Percentiles rank a stretch among this genome's conserved stretches.
Conservation (phyloP, 2,329 filamentous ascomycete species). For the Didymella exigua region DNA sequence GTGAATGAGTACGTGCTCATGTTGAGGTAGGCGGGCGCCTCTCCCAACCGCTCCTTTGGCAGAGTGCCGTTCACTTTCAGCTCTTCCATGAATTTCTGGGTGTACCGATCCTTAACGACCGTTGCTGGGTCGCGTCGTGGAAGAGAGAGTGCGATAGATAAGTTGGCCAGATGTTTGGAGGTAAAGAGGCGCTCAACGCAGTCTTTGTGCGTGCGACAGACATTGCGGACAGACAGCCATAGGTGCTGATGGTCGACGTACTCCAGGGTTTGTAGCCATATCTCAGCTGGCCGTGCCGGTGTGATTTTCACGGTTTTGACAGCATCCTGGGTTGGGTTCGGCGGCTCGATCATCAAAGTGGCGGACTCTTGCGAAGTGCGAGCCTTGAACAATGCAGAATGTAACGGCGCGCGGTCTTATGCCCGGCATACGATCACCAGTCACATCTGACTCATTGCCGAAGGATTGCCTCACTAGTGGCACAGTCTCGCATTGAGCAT, state of each 20-base stretch:
- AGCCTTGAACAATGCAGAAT: not conserved
- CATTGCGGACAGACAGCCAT: slow-evolving; percentile 26
- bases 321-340: not conserved
- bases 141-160: slow-evolving; percentile 23
- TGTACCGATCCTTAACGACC: slow-evolving; percentile 1
- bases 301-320: not conserved
- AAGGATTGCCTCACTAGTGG: not conserved
- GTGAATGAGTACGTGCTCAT: slow-evolving; percentile 20
- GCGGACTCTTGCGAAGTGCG: not conserved
- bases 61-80: slow-evolving; percentile 18
- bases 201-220: slow-evolving; percentile 22
- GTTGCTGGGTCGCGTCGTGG: slow-evolving; percentile 28
- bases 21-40: slow-evolving; percentile 26
- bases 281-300: slow-evolving; percentile 18
- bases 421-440: not conserved
- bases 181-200: slow-evolving; percentile 28
- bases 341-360: not conserved
- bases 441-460: slow-evolving; percentile 10
- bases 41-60: slow-evolving; percentile 23
- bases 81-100: slow-evolving; percentile 18
- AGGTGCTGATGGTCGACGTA: slow-evolving; percentile 20
- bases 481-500: not conserved
- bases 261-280: slow-evolving; percentile 29
- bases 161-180: slow-evolving; percentile 17
- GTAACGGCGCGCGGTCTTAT: not conserved